These are phyloP conservation scores for Scolecobasidium constrictum DNA, from an alignment of 2,329 filamentous ascomycete genomes.

Conservation along the genomic window DNA sequence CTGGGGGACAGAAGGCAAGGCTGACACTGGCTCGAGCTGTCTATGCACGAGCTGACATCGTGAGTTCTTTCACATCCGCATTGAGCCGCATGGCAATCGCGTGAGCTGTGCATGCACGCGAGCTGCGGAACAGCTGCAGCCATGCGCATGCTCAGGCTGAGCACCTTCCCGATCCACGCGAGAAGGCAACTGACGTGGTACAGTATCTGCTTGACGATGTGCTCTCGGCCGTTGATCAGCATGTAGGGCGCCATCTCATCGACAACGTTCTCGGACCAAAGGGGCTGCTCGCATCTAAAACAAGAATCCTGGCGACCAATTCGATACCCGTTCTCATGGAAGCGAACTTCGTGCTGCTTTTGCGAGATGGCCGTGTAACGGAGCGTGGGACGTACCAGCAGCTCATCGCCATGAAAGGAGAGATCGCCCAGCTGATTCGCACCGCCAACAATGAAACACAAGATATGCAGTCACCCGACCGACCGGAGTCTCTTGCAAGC, in stretches of 20 bases:
- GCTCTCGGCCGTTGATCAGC: conserved; percentile 93
- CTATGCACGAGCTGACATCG: conserved; percentile 87
- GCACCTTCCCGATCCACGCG: too few species aligned
- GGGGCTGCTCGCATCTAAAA: conserved; percentile 75
- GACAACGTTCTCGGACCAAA: conserved; percentile 82
- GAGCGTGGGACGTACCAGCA: conserved; percentile 88
- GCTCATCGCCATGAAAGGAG: conserved; percentile 85
- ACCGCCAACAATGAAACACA: conserved; percentile 48
- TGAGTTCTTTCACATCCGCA: too few species aligned
- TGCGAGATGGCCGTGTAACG: conserved; percentile 71
- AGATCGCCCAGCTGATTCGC: conserved; percentile 74
- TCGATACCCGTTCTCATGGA: conserved; percentile 84
- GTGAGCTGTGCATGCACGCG: background rate
- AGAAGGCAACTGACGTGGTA: background rate
- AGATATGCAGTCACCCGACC: conserved; percentile 22
- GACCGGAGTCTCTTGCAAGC: conserved; percentile 11
- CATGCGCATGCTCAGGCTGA: too few species aligned
- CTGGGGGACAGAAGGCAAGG: conserved; percentile 90
- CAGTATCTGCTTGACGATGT: conserved; percentile 82
- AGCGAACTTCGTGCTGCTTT: conserved; percentile 76
- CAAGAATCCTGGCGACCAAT: conserved; percentile 87
- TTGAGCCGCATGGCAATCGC: too few species aligned
- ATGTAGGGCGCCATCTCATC: conserved; percentile 90
- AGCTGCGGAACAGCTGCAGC: too few species aligned
- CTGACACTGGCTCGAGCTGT: conserved; percentile 87